Conservation (phyloP, 2,329 filamentous ascomycete species). For the Mycosphaerella arachidis region DNA sequence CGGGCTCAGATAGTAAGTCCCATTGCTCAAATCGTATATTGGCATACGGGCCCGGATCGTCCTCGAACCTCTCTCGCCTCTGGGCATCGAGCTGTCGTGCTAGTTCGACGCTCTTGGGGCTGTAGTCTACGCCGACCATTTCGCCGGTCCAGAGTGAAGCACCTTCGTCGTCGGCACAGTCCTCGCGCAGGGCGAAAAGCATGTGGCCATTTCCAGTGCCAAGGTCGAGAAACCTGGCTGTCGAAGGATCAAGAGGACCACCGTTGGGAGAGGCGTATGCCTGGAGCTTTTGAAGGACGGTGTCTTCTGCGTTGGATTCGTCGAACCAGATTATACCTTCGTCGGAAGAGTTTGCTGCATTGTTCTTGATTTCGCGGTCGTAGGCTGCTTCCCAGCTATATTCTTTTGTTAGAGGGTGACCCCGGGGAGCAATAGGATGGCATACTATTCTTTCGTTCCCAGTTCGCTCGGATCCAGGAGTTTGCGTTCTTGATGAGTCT, state of each 20-base stretch:
- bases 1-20: constrained; percentile 45
- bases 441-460: constrained; percentile 87
- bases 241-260: constrained; percentile 41
- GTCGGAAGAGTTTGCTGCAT: constrained; percentile 67
- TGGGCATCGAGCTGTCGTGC: constrained; percentile 56
- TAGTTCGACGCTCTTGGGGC: constrained; percentile 66
- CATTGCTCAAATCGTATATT: constrained; percentile 49
- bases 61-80: constrained; percentile 10
- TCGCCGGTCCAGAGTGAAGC: constrained; percentile 55
- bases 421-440: neutral
- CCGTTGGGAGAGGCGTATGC: constrained; percentile 44
- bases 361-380: constrained; percentile 64
- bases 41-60: constrained; percentile 12
- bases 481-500: constrained; percentile 12
- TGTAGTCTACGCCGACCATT: constrained; percentile 89
- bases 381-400: constrained; percentile 60
- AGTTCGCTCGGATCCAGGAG: constrained; percentile 69
- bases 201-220: constrained; percentile 93
- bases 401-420: constrained; percentile 6
- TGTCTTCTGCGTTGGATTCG: constrained; percentile 81
- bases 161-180: constrained; percentile 37
- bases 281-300: constrained; percentile 62
- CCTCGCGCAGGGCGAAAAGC: constrained; percentile 71
- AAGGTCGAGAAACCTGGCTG: constrained; percentile 71
- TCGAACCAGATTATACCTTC: constrained; percentile 95